These are phyloP conservation scores for Lactifluus subvellereus DNA, from an alignment of 768 basidiomycete genomes.

Conservation along the genomic window DNA sequence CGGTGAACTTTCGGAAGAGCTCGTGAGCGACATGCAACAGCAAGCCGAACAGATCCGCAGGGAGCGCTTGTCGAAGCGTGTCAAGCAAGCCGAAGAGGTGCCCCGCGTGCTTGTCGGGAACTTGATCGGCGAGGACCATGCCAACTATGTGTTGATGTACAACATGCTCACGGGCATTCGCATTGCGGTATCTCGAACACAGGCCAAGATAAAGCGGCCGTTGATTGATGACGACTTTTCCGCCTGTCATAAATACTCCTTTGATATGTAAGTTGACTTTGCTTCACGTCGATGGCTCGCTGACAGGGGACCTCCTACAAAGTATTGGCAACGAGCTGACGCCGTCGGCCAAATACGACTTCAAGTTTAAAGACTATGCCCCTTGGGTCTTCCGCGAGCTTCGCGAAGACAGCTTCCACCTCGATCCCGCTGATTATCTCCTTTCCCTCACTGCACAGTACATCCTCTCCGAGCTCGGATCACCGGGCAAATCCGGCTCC, in stretches of 20 bases:
- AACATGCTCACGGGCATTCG: conserved; percentile 99
- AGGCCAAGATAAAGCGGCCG: conserved; percentile 87
- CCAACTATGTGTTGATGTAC: conserved; percentile 99
- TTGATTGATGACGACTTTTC: conserved; percentile 83
- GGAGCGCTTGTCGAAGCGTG: conserved; percentile 69
- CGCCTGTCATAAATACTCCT: conserved; percentile 90
- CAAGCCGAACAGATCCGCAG: conserved; percentile 83
- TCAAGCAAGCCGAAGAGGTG: conserved; percentile 48
- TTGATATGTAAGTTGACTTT: conserved; percentile 72
- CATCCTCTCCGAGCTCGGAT: conserved; percentile 95
- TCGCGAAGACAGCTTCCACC: conserved; percentile 88
- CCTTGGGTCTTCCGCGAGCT: conserved; percentile 97
- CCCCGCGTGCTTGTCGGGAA: conserved; percentile 66
- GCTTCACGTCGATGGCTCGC: not conserved
- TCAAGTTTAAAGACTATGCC: conserved; percentile 99
- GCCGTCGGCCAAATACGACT: conserved; percentile 96
- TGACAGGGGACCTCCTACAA: conserved; percentile 8
- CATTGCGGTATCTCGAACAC: conserved; percentile 91
- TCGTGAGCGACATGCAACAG: conserved; percentile 78
- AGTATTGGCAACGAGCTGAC: conserved; percentile 97
- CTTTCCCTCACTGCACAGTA: conserved; percentile 95
- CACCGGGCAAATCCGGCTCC: conserved; percentile 95
- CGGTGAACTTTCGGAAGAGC: conserved; percentile 42
- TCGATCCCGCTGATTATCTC: conserved; percentile 97
- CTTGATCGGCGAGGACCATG: conserved; percentile 96